phyloP scores from a whole-genome alignment of 1,139 yeast species.

The Sugiyamaella pinicola region DNA sequence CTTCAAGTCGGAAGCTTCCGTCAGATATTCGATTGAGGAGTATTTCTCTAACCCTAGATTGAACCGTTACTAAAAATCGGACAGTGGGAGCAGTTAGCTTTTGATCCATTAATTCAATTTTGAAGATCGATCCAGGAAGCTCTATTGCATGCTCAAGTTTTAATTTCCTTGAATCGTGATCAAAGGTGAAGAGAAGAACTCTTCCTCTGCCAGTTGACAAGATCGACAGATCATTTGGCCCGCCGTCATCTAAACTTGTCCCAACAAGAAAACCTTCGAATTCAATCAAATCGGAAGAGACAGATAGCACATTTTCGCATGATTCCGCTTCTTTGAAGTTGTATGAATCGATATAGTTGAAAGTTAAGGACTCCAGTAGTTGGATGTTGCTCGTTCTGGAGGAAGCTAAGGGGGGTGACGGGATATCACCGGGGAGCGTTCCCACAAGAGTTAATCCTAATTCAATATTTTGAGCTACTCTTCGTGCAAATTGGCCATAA shows the following conservation, averaged over 20 bases:
- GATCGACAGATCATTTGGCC: conserved; percentile 1
- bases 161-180: conserved; percentile 2
- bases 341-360: conserved; percentile 10
- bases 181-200: conserved; percentile 6
- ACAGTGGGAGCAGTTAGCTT: conserved; percentile 15
- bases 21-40: conserved; percentile 15
- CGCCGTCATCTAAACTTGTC: conserved; percentile 12
- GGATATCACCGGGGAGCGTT: not conserved
- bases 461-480: conserved; percentile 6
- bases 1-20: conserved; percentile 17
- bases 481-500: conserved; percentile 6
- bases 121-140: conserved; percentile 11
- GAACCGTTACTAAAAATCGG: conserved; percentile 12
- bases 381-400: conserved; percentile 1
- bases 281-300: conserved; percentile 15
- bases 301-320: conserved; percentile 9
- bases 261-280: conserved; percentile 17
- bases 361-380: conserved; percentile 11
- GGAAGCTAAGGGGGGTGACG: not conserved
- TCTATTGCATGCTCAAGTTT: conserved; percentile 8
- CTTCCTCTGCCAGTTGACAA: conserved; percentile 13
- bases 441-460: conserved; percentile 5
- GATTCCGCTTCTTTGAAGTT: conserved; percentile 1
- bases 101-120: conserved; percentile 8
- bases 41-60: conserved; percentile 8